Conservation (phyloP, 441 rosid species). For the Gossypium laxum region DNA sequence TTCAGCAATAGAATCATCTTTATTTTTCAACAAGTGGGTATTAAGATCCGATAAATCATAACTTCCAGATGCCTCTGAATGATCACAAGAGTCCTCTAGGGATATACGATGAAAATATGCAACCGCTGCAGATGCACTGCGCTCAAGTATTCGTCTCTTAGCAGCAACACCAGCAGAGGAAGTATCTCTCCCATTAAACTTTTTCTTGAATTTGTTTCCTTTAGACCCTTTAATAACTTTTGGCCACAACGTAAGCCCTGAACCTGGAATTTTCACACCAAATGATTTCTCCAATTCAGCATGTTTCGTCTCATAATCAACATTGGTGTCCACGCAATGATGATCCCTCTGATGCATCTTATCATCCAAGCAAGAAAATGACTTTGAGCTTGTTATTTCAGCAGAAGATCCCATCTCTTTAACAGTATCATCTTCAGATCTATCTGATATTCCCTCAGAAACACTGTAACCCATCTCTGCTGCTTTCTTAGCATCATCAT, state of each 20-base stretch:
- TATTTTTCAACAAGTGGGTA: slow-evolving; percentile 30
- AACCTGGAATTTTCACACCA: slow-evolving; percentile 79
- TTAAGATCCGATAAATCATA: slow-evolving; percentile 35
- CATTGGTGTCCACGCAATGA: slow-evolving; percentile 72
- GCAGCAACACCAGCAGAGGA: slow-evolving; percentile 38
- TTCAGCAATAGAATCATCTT: slow-evolving; percentile 25
- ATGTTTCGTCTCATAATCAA: slow-evolving; percentile 75
- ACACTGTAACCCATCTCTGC: slow-evolving; percentile 69
- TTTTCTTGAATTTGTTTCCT: slow-evolving; percentile 57
- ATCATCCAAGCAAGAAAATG: slow-evolving; percentile 61
- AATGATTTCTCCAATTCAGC: slow-evolving; percentile 91
- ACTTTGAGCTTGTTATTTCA: slow-evolving; percentile 31
- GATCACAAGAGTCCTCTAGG: slow-evolving; percentile 32
- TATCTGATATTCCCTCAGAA: slow-evolving; percentile 36
- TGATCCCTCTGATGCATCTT: slow-evolving; percentile 74
- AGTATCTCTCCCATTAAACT: slow-evolving; percentile 35
- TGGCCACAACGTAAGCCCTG: slow-evolving; percentile 66
- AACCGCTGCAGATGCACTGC: slow-evolving; percentile 69
- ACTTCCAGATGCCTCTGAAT: slow-evolving; percentile 29
- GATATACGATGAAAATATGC: slow-evolving; percentile 51
- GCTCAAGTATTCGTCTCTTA: slow-evolving; percentile 70
- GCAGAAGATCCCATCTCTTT: slow-evolving; percentile 33
- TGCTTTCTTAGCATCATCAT: slow-evolving; percentile 63
- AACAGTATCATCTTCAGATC: slow-evolving; percentile 30
- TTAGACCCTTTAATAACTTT: slow-evolving; percentile 48